Evolutionary conservation across 2,329 filamentous ascomycete genomes (phyloP), one percentile per base, ranked within the genome.

Genomic region (Diplodia sapinea): DNA sequence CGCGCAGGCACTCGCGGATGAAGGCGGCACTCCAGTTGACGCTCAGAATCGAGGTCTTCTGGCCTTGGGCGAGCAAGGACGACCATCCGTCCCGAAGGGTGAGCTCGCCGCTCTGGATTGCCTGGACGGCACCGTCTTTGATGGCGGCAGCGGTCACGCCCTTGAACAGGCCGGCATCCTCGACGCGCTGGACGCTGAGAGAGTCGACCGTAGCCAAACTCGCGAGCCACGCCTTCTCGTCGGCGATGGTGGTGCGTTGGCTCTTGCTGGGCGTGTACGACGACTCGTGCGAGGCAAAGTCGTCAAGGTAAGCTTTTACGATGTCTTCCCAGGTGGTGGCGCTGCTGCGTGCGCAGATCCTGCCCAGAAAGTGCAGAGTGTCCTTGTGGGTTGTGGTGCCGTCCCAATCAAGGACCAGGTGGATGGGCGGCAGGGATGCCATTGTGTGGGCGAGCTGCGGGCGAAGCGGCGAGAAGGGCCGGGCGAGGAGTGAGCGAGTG

Each of bases 21-120:
- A 82, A 82, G 1, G 71, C 72, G 20, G 73, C 74, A 68, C 81
- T 82, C 82, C 82, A 84, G 67, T 84, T 84, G 2, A 83, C 82
- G 64, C 81, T 83, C 6, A 83, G 57, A 20, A 84, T 78, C 31
- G 50, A 57, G 13, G 52, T 63, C 23, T 40, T 56, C 29, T 20
- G 17, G 11, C 50, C 26, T 8, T 40, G 51, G 51, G 36, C 20
- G 13, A 80, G 70, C 11, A 83, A 74, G 0, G 73, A 67, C 12
- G 70, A 20, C 74, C 77, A 82, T 3, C 79, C 80, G 3, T 70
- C 40, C 17, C 82, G 77, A 5, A 83, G 63, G 15, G 76, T 61
- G 1, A 83, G 68, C 0, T 74, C 69, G 15, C 74, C 74, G 7
- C 68, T 71, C 1, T 71, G 23, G 1, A 83, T 56, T 3, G 78